Base-by-base conservation (phyloP, 106 monocot species). In the Hemerocallis citrina region DNA sequence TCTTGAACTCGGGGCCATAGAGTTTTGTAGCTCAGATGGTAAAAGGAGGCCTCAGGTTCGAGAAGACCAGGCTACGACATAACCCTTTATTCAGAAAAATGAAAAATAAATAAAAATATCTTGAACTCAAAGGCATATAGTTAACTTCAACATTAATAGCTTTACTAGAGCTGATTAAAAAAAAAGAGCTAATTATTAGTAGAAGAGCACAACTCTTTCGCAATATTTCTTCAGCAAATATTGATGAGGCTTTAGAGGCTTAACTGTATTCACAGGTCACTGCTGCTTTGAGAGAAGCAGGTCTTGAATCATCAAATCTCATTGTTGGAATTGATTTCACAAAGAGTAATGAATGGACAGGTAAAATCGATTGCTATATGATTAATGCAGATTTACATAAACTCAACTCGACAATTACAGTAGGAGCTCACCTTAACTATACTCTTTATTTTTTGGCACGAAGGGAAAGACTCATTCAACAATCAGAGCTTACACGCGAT, bases 401-500 rank as follows among this genome's bases (percentile, higher is more conserved):
- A 7, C 6, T 17, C 4, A 4, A 2, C 17, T 45, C 7, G 17
- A 41, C 11, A 41, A 6, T 41, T 13, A 41, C 1, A 3, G 10
- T 11, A n/a, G n/a, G n/a, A n/a, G n/a, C n/a, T n/a, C n/a, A n/a
- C n/a, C n/a, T n/a, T n/a, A n/a, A n/a, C n/a, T n/a, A n/a, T n/a
- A n/a, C n/a, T n/a, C n/a, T n/a, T n/a, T n/a, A n/a, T n/a, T n/a
- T n/a, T n/a, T n/a, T n/a, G n/a, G n/a, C n/a, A n/a, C n/a, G n/a
- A 52, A 85, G 85, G 85, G 17, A 80, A 70, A 42, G 51, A 41
- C 55, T 85, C 85, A 16, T 85, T 80, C 65, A 57, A 74, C 27
- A 74, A 60, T n/a, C 68, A 71, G 54, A 80, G 80, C 66, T 51
- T 85, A 66, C 85, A 85, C 61, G 51, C 54, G 39, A 77, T 81